Base-by-base conservation (phyloP, 139 green algal genomes). In the Limnomonas spitsbergensis region DNA sequence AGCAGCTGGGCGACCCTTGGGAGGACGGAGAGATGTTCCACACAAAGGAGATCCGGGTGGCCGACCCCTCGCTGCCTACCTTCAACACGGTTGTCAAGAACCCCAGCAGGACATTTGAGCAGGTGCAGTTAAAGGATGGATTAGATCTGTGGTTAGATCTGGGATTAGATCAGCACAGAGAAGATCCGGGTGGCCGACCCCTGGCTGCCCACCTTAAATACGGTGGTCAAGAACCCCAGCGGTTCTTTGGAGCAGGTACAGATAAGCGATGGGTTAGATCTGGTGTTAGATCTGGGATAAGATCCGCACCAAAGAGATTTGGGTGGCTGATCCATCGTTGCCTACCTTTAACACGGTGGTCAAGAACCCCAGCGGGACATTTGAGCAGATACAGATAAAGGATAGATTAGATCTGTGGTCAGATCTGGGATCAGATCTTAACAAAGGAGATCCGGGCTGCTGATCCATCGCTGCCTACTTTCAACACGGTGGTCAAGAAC, bases 1-100 rank as follows among this genome's bases (percentile, higher is more conserved):
- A 86, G 36, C 78, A 89, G 75, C 84, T 91, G 72, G 42, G 40
- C 24, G 73, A 89, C 54, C 76, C 80, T 2, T 91, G 84, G 84
- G 81, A 83, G 70, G 87, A 89, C 67, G 39, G 68, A n/a, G 47
- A 67, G 47, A 34, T 69, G 37, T 66, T 39, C 34, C 4, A 4
- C 0, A n/a, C 14, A 1, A 32, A 76, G 35, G 39, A 29, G 32
- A 24, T 78, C 27, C 37, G 61, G 1, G 38, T n/a, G 40, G 31
- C 20, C 6, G 66, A 40, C 42, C 69, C 53, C 47, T 67, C 53
- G 34, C 37, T 76, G 69, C 69, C 24, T 20, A 32, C 75, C 29
- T 68, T 79, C 7, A 29, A 73, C 26, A 79, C 68, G 29, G 79
- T 73, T 29, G 71, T 75, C 36, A 78, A 83, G 0, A 79, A 69